Evolutionary conservation across 2,329 filamentous ascomycete genomes (phyloP), one percentile per base, ranked within the genome.

Genomic region (Hypoxylon sp.): DNA sequence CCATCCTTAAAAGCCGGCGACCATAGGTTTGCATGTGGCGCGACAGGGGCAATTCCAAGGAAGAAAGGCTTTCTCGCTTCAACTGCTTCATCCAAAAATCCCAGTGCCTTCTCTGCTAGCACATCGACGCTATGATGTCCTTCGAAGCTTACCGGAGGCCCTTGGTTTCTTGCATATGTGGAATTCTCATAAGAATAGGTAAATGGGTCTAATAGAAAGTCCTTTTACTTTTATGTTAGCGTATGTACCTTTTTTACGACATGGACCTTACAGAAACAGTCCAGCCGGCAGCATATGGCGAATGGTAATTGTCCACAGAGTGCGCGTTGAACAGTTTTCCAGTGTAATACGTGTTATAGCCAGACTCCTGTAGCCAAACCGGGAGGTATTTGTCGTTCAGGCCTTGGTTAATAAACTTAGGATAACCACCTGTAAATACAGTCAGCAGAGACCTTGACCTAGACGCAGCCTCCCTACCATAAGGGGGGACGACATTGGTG

Each of bases 281-380:
- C 82, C 88, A 92, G 0, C 90, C 90, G 0, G 82, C 83, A 0
- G 86, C 83, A 46, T 80, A 83, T 0, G 90, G 86, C 3, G 82
- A 80, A 73, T 90, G 80, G 74, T 91, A 93, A 65, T 91, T 92
- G 0, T 83, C 74, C 1, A 86, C 81, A 0, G 81, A 86, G 56
- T 92, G 90, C 0, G 85, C 82, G 70, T 93, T 93, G 80, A 91
- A 90, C 3, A 92, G 81, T 75, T 94, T 93, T n/a, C 90, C 91
- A 0, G 87, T 88, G 72, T 93, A 93, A 74, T 91, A 92, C 0
- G 91, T 92, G 70, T 88, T 87, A 75, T 93, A 93, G 0, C 90
- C 90, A 0, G 86, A 87, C 3, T 86, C 77, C 70, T 92, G 89
- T n/a, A 94, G 79, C 90, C 91, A 93, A 0, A 93, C 76, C 0